Evolutionary conservation across 441 rosid species (phyloP), one percentile per base, ranked within the genome.

Genomic region (Melastoma candidum): DNA sequence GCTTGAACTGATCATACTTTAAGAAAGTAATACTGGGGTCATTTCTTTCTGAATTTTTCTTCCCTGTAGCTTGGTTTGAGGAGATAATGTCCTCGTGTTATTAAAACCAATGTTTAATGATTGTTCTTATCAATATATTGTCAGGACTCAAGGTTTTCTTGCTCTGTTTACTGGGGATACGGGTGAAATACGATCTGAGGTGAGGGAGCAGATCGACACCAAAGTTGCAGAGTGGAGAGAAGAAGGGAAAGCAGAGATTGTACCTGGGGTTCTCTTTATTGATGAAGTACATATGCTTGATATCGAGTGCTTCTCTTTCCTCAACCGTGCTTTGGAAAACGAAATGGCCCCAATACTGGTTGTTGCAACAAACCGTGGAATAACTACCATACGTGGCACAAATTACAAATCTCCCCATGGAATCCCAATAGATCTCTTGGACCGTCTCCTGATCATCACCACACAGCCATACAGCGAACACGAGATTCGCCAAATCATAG

Each of bases 221-320:
- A 87, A 90, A 72, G 97, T 87, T 52, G 96, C 95, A 2, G 98
- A 90, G 74, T 87, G 96, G 98, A 85, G 88, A 68, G 98, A 87
- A 69, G 98, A 90, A 75, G 98, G 98, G 2, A 90, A 90, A 66
- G 98, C 96, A 0, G 96, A 87, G 66, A 85, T 87, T 49, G 95
- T 90, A 13, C 98, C 98, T 0, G 96, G 96, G 44, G 98, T 90
- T 39, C 87, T 87, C 61, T 90, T 90, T 77, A 90, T 90, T 4
- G 95, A 90, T 47, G 98, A 90, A 63, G 95, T 85, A 36, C 98
- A 90, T 77, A 87, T 87, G 96, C 95, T 90, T 47, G 98, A 87
- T 57, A 85, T 90, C 0, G 98, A 90, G 75, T 90, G 98, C 72
- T 90, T 90, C 82, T 90, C 98, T 17, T 90, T 90, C 82, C 77